Conservation (phyloP, 306 rosid species). For the Oxytropis ochrocephala region DNA sequence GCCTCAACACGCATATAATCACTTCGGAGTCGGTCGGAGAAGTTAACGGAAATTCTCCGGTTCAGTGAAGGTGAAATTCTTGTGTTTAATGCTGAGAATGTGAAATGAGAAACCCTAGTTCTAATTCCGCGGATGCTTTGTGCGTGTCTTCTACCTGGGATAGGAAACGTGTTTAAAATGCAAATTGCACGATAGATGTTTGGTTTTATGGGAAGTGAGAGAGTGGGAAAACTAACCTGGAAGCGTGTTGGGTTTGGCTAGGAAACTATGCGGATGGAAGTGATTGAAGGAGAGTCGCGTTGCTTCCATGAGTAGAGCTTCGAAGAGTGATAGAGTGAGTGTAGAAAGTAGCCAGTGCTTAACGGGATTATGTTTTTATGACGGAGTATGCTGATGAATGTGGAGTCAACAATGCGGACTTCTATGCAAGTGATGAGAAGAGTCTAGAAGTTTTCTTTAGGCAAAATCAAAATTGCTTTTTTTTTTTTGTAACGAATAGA, state of each 20-base stretch:
- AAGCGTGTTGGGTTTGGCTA: constrained; percentile 1
- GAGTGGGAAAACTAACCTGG: constrained; percentile 41
- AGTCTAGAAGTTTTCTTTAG: too few relatives aligned
- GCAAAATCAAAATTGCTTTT: too few relatives aligned
- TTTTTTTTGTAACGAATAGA: too few relatives aligned
- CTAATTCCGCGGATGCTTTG: constrained; percentile 19
- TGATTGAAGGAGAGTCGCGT: constrained; percentile 37
- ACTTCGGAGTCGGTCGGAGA: constrained; percentile 37
- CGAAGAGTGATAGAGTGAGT: not conserved
- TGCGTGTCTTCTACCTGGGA: constrained; percentile 32
- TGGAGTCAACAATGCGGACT: too few relatives aligned
- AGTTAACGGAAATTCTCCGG: constrained; percentile 29
- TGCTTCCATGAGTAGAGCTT: constrained; percentile 65
- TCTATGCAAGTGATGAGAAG: too few relatives aligned
- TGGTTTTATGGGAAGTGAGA: not conserved
- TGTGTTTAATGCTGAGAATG: constrained; percentile 13
- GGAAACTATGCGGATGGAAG: constrained; percentile 30
- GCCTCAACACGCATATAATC: constrained; percentile 39
- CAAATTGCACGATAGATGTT: not conserved
- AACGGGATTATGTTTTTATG: not conserved
- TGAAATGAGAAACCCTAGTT: constrained; percentile 21
- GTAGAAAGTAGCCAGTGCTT: not conserved
- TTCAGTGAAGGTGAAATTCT: constrained; percentile 23
- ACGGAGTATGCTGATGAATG: too few relatives aligned
- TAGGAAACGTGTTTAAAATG: not conserved